Evolutionary conservation across 1,139 yeast species (phyloP), one percentile per base, ranked within the genome.

Genomic region (Geotrichum candidum): DNA sequence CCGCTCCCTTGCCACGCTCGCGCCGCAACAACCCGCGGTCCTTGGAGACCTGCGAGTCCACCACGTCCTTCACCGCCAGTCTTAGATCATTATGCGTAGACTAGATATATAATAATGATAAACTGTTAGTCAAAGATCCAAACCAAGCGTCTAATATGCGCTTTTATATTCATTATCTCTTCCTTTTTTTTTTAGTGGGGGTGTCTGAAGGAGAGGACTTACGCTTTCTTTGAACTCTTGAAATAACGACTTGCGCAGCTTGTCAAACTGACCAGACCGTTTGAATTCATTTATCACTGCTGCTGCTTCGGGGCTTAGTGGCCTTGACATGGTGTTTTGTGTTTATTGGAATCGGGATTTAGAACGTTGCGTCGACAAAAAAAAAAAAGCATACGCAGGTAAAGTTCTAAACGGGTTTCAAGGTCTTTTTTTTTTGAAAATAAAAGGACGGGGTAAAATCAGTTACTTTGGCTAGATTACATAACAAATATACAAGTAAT

Each of bases 261-360:
- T 67, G 57, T 73, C 76, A 57, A 73, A 71, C 33, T 67, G 63
- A 6, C 76, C 76, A 18, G 69, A 65, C 13, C 72, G 66, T 58
- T 73, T 73, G 64, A 72, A 72, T 62, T 64, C 68, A 27, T 69
- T 65, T 13, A 69, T 68, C 41, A 69, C 60, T 10, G 62, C 63
- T 4, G 56, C 22, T 27, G 62, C 62, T 48, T 57, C 62, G 3
- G 57, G 52, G 56, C 58, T 57, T n/a, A 54, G 22, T 9, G 54
- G 41, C 13, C 45, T 22, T n/a, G 58, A 29, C 53, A 50, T 56
- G 48, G n/a, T 41, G 9, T 41, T n/a, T 41, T 15, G 22, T 2
- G 48, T 1, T n/a, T n/a, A 15, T 41, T n/a, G 2, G 2, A 38
- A 38, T 35, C 41, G 15, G 41, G 2, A 35, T 11, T 35, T 11